Evolutionary conservation across 1,284 basidiomycete genomes (phyloP).

Genomic region (Coniophora puteana): DNA sequence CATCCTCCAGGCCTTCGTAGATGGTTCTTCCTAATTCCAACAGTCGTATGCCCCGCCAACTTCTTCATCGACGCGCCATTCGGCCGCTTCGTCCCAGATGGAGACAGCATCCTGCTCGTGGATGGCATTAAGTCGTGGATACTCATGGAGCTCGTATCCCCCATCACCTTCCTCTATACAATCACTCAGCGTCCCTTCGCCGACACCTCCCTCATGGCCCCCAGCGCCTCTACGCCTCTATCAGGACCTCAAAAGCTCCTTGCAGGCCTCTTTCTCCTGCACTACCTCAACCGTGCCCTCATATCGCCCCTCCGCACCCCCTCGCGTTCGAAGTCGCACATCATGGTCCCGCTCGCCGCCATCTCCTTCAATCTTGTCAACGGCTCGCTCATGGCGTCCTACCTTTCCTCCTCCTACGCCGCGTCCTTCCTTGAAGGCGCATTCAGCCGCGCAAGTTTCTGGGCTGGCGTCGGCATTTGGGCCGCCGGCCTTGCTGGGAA

Average conservation of each 20-base stretch:
- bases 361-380: slow-evolving; percentile 72
- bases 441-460: slow-evolving; percentile 46
- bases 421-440: slow-evolving; percentile 36
- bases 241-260: slow-evolving; percentile 51
- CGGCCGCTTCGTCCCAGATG: slow-evolving; percentile 64
- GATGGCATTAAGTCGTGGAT: slow-evolving; percentile 76
- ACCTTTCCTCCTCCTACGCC: slow-evolving; percentile 55
- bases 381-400: slow-evolving; percentile 67
- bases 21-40: slow-evolving; percentile 17
- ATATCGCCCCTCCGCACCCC: slow-evolving; percentile 82
- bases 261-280: slow-evolving; percentile 59
- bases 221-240: slow-evolving; percentile 23
- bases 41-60: slow-evolving; percentile 21
- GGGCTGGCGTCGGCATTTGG: slow-evolving; percentile 65
- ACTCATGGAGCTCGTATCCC: slow-evolving; percentile 81
- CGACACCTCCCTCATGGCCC: slow-evolving; percentile 15
- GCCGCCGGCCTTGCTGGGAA: slow-evolving; percentile 73
- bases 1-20: slow-evolving; percentile 29
- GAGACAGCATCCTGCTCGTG: slow-evolving; percentile 44
- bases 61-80: slow-evolving; percentile 67
- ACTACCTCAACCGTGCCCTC: slow-evolving; percentile 84
- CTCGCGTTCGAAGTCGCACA: slow-evolving; percentile 73
- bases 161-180: slow-evolving; percentile 52
- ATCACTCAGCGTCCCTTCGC: slow-evolving; percentile 47
- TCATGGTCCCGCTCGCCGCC: slow-evolving; percentile 58